Evolutionary conservation across 2,329 filamentous ascomycete species (phyloP).

Genomic region (Cladorrhinum sp.): DNA sequence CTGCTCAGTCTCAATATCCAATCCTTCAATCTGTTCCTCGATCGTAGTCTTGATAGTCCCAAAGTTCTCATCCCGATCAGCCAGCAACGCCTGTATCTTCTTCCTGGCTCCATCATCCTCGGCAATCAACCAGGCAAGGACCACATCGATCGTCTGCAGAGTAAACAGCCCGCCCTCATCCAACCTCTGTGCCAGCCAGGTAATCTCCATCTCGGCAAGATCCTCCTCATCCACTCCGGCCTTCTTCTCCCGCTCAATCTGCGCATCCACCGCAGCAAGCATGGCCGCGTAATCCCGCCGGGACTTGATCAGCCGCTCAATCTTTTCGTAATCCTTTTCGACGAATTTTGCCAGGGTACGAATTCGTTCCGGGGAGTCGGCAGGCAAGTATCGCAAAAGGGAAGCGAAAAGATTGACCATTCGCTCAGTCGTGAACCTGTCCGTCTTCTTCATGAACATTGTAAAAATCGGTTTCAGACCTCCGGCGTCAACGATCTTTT

Average conservation of each 20-base stretch:
- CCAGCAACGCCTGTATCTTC: slow-evolving; percentile 62
- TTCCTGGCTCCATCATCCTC: slow-evolving; percentile 75
- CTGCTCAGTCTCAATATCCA: slow-evolving; percentile 51
- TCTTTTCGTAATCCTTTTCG: slow-evolving; percentile 90
- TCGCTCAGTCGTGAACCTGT: slow-evolving; percentile 71
- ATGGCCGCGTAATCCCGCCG: slow-evolving; percentile 66
- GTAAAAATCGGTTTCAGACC: slow-evolving; percentile 84
- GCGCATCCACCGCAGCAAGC: slow-evolving; percentile 59
- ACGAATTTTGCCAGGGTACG: slow-evolving; percentile 89
- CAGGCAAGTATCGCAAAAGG: slow-evolving; percentile 75
- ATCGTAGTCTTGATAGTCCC: slow-evolving; percentile 64
- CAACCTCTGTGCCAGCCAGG: slow-evolving; percentile 71
- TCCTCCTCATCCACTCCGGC: slow-evolving; percentile 50
- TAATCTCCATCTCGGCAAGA: slow-evolving; percentile 54
- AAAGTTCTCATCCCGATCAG: slow-evolving; percentile 65
- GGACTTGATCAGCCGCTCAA: slow-evolving; percentile 66
- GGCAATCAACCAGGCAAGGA: slow-evolving; percentile 85
- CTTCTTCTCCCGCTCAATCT: slow-evolving; percentile 47
- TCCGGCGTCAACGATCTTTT: slow-evolving; percentile 74
- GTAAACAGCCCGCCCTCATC: slow-evolving; percentile 77
- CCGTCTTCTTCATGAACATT: slow-evolving; percentile 78
- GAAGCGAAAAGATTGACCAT: slow-evolving; percentile 81
- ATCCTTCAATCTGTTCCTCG: slow-evolving; percentile 53
- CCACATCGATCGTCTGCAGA: slow-evolving; percentile 77
- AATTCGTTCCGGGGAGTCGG: slow-evolving; percentile 73